Base-by-base conservation (phyloP, 2,329 filamentous ascomycete species). In the Penicillium sp. region DNA sequence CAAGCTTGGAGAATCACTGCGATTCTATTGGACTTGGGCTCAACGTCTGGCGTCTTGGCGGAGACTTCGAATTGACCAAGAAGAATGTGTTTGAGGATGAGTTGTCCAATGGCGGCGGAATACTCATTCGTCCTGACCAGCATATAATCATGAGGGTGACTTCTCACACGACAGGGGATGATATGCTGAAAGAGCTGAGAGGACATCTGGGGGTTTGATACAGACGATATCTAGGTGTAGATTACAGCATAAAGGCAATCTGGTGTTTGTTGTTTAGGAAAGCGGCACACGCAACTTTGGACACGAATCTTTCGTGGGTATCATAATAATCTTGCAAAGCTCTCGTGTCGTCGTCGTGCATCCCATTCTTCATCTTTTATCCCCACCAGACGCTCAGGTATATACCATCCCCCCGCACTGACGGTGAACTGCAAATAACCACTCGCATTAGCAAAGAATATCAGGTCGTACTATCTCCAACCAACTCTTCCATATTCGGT, bases 41-140 rank as follows among this genome's bases (percentile, higher is more conserved):
- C 10, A 46, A 34, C 22, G 18, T n/a, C 13, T 54, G 47, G 52
- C 18, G 47, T 5, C 36, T 51, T 8, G 52, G 43, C 6, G 3
- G 9, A 1, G 52, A 52, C 6, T 55, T 52, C 36, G 36, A 36
- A 8, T 13, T 52, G 2, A 13, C 31, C 11, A 22, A 10, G 11
- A 43, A 47, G 10, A 22, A 22, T 29, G 42, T 42, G 43, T 52
- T 55, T 16, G 38, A 16, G 61, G 3, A 60, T 65, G 40, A 52
- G 56, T 47, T 75, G 6, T 36, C 49, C 5, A 47, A 61, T 3
- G 66, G 64, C 6, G 60, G 65, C 13, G 72, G 66, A 0, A 54
- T 71, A 5, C 47, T 76, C 3, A 59, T 77, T 11, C 62, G 74
- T n/a, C 74, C 74, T 3, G 74, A 77, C 54, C 74, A 77, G 49